Evolutionary conservation across 805 yeast genomes (phyloP), one percentile per base, ranked within the genome.

Genomic region (Cyberlindnera petersonii): DNA sequence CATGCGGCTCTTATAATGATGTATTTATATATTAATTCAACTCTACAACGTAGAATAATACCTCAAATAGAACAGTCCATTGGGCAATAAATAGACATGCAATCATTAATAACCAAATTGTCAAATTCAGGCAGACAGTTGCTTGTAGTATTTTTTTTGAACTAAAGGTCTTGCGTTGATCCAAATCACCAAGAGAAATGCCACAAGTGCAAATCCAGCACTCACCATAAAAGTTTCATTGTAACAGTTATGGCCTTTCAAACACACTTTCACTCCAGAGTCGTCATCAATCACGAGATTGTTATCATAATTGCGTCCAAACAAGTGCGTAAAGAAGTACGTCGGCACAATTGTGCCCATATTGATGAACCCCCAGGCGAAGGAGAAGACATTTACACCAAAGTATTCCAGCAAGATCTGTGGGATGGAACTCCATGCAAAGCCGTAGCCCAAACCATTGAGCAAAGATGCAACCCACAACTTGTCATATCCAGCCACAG

Each of bases 331-430:
- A 47, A 84, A 69, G 42, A 72, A 61, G 46, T 74, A 73, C 27
- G 82, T 73, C 1, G 84, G 77, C 0, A 79, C 46, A 13, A 81
- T 71, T 2, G 93, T 89, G 0, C 88, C 76, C 37, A 81, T 53
- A 9, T 80, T 77, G 17, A 82, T 70, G 24, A 79, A 55, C 0
- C 94, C 94, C 86, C 88, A 84, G 52, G 82, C 82, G 47, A 73
- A 77, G 7, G 85, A 74, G 50, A 83, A 82, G 37, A 73, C 68
- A 14, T 65, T 65, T 65, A 85, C 73, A 3, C 93, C 93, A 61
- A 82, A 84, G 9, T 71, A 60, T 47, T 85, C 91, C 14, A 86
- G 74, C n/a, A 82, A 71, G 16, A 85, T 74, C n/a, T 84, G 77
- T 5, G 94, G 93, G 60, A 75, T 72, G 8, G 82, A 68, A 35